Conservation (phyloP, 805 yeast genomes). For the Spathaspora hagerdaliae region DNA sequence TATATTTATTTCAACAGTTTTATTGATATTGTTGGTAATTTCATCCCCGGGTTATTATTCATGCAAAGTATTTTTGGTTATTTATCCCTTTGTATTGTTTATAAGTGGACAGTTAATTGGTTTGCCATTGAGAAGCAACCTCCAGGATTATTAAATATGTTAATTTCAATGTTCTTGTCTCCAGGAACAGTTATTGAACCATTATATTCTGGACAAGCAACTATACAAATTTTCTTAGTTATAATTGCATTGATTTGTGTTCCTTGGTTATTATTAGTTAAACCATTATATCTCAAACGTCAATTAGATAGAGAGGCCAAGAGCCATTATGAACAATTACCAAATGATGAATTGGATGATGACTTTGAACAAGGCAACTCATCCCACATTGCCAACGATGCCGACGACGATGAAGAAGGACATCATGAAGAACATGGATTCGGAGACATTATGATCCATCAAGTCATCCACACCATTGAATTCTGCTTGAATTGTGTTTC, state of each 20-base stretch:
- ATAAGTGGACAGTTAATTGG: slow-evolving; percentile 97
- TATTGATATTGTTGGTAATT: slow-evolving; percentile 87
- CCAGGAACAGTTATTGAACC: slow-evolving; percentile 87
- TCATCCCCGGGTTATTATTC: slow-evolving; percentile 88
- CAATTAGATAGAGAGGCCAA: slow-evolving; percentile 49
- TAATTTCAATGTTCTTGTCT: slow-evolving; percentile 89
- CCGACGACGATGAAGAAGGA: slow-evolving; percentile 52
- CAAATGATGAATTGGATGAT: slow-evolving; percentile 24
- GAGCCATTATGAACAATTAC: slow-evolving; percentile 34
- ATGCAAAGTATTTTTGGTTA: slow-evolving; percentile 98
- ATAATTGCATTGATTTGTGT: slow-evolving; percentile 82
- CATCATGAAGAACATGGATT: slow-evolving; percentile 54
- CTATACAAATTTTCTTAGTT: slow-evolving; percentile 68
- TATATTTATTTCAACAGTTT: slow-evolving; percentile 61
- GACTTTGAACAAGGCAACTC: slow-evolving; percentile 21
- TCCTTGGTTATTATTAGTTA: slow-evolving; percentile 83
- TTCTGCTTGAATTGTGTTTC: slow-evolving; percentile 95
- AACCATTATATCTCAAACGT: slow-evolving; percentile 71
- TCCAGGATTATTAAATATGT: slow-evolving; percentile 91
- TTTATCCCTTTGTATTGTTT: slow-evolving; percentile 76
- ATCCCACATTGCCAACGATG: slow-evolving; percentile 25
- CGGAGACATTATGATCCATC: slow-evolving; percentile 95
- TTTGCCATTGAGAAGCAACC: slow-evolving; percentile 69
- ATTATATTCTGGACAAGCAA: slow-evolving; percentile 74
- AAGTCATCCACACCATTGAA: slow-evolving; percentile 95